A percentile compares a stretch with the other conserved stretches of the same genome.
Evolutionary conservation across 2,329 filamentous ascomycete genomes (phyloP).

Genomic region (Calcarisporium arbuscula): DNA sequence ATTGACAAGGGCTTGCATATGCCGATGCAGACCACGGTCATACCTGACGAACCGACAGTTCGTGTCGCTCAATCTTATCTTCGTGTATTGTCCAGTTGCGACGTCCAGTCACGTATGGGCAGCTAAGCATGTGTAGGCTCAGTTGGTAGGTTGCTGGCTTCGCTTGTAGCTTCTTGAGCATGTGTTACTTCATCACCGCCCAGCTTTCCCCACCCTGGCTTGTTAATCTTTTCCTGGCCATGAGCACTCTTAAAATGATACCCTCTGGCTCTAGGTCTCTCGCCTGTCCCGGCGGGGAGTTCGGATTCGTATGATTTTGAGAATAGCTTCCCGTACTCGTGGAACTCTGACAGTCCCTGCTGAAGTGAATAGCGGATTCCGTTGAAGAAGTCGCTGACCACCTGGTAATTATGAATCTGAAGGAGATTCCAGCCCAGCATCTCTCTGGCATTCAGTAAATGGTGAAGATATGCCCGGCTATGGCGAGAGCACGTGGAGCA

Average conservation of each 20-base stretch:
- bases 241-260: constrained; percentile 74
- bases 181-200: constrained; percentile 10
- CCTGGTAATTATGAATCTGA: constrained; percentile 82
- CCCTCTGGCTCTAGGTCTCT: constrained; percentile 72
- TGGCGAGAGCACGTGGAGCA: constrained; percentile 84
- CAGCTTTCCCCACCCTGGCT: constrained; percentile 58
- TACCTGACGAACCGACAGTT: too few relatives aligned
- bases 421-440: constrained; percentile 95
- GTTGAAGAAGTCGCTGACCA: constrained; percentile 67
- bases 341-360: constrained; percentile 52
- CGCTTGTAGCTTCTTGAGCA: too few relatives aligned
- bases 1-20: too few relatives aligned
- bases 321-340: constrained; percentile 39
- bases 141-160: too few relatives aligned
- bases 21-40: too few relatives aligned
- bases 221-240: constrained; percentile 60
- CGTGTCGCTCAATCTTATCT: too few relatives aligned
- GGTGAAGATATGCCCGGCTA: constrained; percentile 80
- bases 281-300: constrained; percentile 67
- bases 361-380: constrained; percentile 60
- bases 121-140: too few relatives aligned
- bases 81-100: too few relatives aligned
- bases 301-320: constrained; percentile 56
- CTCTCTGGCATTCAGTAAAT: constrained; percentile 83
- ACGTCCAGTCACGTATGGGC: too few relatives aligned